Conservation (phyloP, 116 monocot genomes). For the Posidonia oceanica region DNA sequence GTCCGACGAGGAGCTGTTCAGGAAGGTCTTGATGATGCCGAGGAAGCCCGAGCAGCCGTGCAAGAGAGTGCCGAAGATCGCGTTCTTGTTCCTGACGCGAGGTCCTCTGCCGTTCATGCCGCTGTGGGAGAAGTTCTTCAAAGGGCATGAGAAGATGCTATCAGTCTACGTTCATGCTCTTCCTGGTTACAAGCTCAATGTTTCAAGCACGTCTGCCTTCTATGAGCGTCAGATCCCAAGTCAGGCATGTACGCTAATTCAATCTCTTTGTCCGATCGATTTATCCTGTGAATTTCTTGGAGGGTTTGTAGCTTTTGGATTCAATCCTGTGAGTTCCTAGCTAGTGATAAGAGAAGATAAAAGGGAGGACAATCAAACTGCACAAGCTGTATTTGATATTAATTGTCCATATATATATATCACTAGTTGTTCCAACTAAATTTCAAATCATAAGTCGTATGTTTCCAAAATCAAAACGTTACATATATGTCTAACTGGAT, state of each 20-base stretch:
- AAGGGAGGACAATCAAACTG: no score
- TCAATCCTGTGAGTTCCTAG: no score
- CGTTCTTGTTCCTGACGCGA: conserved; percentile 61
- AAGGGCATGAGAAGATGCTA: conserved; percentile 43
- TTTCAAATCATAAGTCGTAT: no score
- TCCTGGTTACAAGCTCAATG: conserved; percentile 43
- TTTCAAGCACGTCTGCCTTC: conserved; percentile 36
- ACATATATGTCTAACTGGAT: no score
- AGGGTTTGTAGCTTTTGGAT: neutral
- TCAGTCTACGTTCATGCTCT: conserved; percentile 59
- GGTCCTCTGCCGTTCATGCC: conserved; percentile 48
- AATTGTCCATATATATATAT: no score
- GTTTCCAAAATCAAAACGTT: no score
- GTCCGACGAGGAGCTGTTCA: conserved; percentile 66
- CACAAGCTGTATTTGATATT: no score
- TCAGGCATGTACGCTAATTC: conserved; percentile 21
- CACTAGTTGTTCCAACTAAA: no score
- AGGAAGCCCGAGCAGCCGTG: conserved; percentile 28
- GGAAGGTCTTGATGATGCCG: conserved; percentile 60
- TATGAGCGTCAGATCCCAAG: conserved; percentile 61
- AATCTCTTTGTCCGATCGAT: neutral
- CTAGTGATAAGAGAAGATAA: no score
- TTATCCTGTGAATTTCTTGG: neutral
- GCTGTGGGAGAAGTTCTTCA: conserved; percentile 68
- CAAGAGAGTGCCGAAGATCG: conserved; percentile 48